Evolutionary conservation across 176 grass and related monocot genomes (phyloP).

Genomic region (Cenchrus americanus): DNA sequence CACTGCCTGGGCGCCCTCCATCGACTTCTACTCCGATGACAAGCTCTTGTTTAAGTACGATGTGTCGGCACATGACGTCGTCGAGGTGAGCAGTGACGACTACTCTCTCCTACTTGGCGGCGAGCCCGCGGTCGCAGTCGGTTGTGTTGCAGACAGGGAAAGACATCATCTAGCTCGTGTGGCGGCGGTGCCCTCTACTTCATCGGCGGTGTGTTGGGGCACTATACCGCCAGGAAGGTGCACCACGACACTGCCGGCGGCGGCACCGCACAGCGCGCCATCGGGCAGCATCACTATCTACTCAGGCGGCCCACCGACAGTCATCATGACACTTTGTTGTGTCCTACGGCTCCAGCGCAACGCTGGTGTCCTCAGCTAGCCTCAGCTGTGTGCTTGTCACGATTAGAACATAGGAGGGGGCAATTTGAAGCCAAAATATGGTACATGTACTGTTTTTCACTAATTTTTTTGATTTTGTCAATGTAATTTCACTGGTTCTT

Average conservation of each 20-base stretch:
- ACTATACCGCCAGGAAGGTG: slow-evolving; percentile 4
- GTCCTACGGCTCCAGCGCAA: too few species aligned
- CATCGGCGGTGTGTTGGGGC: slow-evolving; percentile 34
- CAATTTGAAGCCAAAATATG: too few species aligned
- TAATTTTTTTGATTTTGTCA: too few species aligned
- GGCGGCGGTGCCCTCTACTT: slow-evolving; percentile 6
- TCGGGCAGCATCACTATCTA: too few species aligned
- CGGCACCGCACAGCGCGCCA: too few species aligned
- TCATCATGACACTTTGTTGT: too few species aligned
- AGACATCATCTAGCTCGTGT: neutral
- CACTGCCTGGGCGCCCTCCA: slow-evolving; percentile 41
- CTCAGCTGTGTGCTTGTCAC: neutral
- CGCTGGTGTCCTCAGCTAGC: too few species aligned
- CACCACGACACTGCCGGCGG: too few species aligned
- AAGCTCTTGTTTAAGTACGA: slow-evolving; percentile 41
- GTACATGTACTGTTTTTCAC: too few species aligned
- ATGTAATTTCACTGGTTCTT: too few species aligned
- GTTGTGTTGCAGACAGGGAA: neutral
- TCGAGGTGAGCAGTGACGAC: slow-evolving; percentile 39
- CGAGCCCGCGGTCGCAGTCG: neutral
- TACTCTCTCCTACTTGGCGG: slow-evolving; percentile 34
- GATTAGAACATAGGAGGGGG: too few species aligned
- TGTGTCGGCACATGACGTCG: slow-evolving; percentile 34
- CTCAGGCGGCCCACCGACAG: neutral
- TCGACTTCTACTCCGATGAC: slow-evolving; percentile 43